Conservation (phyloP, 2,329 filamentous ascomycete genomes). For the Trichophyton rubrum region DNA sequence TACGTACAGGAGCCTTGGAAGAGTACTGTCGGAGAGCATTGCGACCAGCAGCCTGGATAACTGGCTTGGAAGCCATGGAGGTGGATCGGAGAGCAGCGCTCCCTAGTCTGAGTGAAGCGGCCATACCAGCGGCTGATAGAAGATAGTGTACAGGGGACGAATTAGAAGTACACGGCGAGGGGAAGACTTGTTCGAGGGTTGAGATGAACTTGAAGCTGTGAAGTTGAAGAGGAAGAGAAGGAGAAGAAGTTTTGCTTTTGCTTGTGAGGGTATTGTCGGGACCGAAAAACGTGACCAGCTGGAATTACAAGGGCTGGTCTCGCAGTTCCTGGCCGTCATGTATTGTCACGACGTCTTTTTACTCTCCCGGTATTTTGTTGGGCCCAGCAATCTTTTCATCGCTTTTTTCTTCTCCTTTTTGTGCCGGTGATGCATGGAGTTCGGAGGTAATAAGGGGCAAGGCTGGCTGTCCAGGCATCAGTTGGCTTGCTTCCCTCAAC, state of each 20-base stretch:
- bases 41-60: slow-evolving; percentile 59
- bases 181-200: not conserved
- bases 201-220: not conserved
- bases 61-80: slow-evolving; percentile 53
- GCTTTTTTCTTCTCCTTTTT: not conserved
- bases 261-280: slow-evolving; percentile 4
- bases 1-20: slow-evolving; percentile 70
- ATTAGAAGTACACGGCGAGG: slow-evolving; percentile 8
- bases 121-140: slow-evolving; percentile 43
- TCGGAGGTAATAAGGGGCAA: not conserved
- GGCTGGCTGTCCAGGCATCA: not conserved
- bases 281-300: slow-evolving; percentile 4
- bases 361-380: slow-evolving; percentile 2
- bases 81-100: slow-evolving; percentile 67
- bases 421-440: not conserved
- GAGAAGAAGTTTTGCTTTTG: not conserved
- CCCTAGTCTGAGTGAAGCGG: slow-evolving; percentile 68
- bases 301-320: not conserved
- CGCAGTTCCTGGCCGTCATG: not conserved
- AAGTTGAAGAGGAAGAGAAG: not conserved
- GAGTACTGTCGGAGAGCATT: slow-evolving; percentile 84
- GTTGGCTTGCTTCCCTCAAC: not conserved
- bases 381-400: not conserved
- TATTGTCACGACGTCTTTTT: not conserved
- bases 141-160: slow-evolving; percentile 9